Base-by-base conservation (phyloP, 768 basidiomycete genomes). In the Cytidiella melzeri region DNA sequence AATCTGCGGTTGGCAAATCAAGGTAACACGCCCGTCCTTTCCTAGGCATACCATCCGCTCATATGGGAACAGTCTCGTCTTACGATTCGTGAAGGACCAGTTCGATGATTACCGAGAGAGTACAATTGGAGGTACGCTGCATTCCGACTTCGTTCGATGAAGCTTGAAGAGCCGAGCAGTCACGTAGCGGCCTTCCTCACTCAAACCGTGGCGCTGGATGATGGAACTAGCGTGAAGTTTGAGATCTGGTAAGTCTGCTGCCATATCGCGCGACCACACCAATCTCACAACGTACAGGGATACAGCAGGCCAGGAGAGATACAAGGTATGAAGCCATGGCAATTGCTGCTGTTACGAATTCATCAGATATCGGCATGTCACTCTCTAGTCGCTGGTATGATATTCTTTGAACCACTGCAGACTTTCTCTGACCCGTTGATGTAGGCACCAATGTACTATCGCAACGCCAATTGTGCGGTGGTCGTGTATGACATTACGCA, bases 401-500 rank as follows among this genome's bases (percentile, higher is more conserved):
- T 39, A 19, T 36, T 48, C 10, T 19, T 19, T 19, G 25, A 23
- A 27, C 24, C 37, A 6, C n/a, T 4, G 27, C 43, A 43, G 18
- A 12, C 26, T 48, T n/a, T 23, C 15, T 18, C 39, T 42, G 47
- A 39, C 37, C n/a, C 19, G 10, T 28, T 36, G 34, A 30, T 3
- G n/a, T 11, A 92, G 81, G 90, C 91, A 30, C 92, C 91, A 48
- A 95, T 94, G 92, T 95, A 95, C 73, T 96, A 96, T 69, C 85
- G 92, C 56, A 92, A 92, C 56, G 91, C 90, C 61, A 88, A 93
- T 61, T 92, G 91, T 60, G 92, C 92, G 21, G 89, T 95, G 23
- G 92, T 93, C 41, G 92, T 93, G 19, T 95, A 92, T 65, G 96
- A 99, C 69, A 94, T 99, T 66, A 98, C 96, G 37, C 87, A 92